Base-by-base conservation (phyloP, 352 stramenopile species). In the Lagenidium sp. region DNA sequence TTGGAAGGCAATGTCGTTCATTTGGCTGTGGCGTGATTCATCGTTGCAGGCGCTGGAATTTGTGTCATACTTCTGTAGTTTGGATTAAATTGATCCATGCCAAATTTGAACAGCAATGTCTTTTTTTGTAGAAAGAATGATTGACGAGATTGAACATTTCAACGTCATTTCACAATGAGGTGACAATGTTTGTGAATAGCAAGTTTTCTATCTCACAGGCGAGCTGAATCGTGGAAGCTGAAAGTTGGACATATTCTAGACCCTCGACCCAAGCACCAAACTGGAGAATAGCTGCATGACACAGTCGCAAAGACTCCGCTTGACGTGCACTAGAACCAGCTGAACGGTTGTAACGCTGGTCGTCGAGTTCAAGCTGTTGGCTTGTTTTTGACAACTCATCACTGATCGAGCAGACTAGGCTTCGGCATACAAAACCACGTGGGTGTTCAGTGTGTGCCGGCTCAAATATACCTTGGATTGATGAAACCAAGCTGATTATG, bases 321-420 rank as follows among this genome's bases (percentile, higher is more conserved):
- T 46, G 63, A 8, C 37, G 53, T 16, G 53, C 63, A 29, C 57
- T 70, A 15, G 57, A 74, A 30, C 71, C 68, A 19, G 50, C 47
- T 3, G 65, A 53, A 8, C 74, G 31, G 34, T 57, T 69, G 6
- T 44, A 53, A 32, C 60, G 70, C 23, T 80, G 57, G 26, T 85
- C 66, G 19, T 82, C 71, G 15, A 78, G 65, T 24, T 78, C 68
- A 23, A 67, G 66, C 32, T 82, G 65, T 38, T 81, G 71, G 5
- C 57, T 38, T 1, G 64, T 74, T 38, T 86, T 86, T 10, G 40
- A 47, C 12, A 63, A 30, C 40, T 82, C 74, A 10, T 66, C 53
- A 30, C 71, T 57, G 11, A 82, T 35, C 7, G 70, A 86, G 36
- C 74, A 86, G n/a, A 80, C 55, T 2, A 86, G 41, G 26, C 70